Evolutionary conservation across 108 stramenopile species (phyloP).

Genomic region (Skeletonema tropicum): DNA sequence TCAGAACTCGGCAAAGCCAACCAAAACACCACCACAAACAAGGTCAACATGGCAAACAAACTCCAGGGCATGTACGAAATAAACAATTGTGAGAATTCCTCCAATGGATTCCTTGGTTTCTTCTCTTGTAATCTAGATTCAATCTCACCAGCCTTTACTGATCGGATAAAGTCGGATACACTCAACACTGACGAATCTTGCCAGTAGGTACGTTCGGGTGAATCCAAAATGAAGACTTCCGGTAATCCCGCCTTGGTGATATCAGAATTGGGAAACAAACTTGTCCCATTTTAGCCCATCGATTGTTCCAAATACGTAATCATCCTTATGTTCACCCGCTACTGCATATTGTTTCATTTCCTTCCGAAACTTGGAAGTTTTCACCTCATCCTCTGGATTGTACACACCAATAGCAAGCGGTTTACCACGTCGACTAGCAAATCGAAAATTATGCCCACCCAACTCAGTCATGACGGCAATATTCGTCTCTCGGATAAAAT

Average conservation of each 20-base stretch:
- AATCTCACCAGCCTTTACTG: slow-evolving; percentile 40
- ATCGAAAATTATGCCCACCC: slow-evolving; percentile 74
- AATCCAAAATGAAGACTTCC: slow-evolving; percentile 74
- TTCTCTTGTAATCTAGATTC: slow-evolving; percentile 32
- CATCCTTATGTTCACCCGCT: slow-evolving; percentile 37
- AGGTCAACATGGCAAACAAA: slow-evolving; percentile 28
- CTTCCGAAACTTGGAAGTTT: slow-evolving; percentile 44
- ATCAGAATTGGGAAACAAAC: slow-evolving; percentile 74
- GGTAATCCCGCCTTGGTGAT: slow-evolving; percentile 59
- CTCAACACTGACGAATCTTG: slow-evolving; percentile 52
- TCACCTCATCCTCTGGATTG: slow-evolving; percentile 49
- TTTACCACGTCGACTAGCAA: slow-evolving; percentile 65
- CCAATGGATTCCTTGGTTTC: slow-evolving; percentile 19
- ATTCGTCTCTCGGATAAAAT: slow-evolving; percentile 68
- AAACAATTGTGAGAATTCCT: slow-evolving; percentile 37
- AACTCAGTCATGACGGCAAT: slow-evolving; percentile 63
- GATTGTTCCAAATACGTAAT: slow-evolving; percentile 76
- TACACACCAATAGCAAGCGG: slow-evolving; percentile 74
- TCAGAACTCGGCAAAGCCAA: slow-evolving; percentile 17
- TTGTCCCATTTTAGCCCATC: slow-evolving; percentile 77
- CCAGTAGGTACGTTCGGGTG: slow-evolving; percentile 65
- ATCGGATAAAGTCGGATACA: slow-evolving; percentile 35
- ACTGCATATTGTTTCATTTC: slow-evolving; percentile 63
- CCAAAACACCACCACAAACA: slow-evolving; percentile 31
- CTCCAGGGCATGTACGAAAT: slow-evolving; percentile 54